A percentile compares a stretch with the other conserved stretches of the same genome.
These are phyloP conservation scores for Xylaria sp. DNA, from an alignment of 2,329 filamentous ascomycete genomes.

Conservation along the genomic window DNA sequence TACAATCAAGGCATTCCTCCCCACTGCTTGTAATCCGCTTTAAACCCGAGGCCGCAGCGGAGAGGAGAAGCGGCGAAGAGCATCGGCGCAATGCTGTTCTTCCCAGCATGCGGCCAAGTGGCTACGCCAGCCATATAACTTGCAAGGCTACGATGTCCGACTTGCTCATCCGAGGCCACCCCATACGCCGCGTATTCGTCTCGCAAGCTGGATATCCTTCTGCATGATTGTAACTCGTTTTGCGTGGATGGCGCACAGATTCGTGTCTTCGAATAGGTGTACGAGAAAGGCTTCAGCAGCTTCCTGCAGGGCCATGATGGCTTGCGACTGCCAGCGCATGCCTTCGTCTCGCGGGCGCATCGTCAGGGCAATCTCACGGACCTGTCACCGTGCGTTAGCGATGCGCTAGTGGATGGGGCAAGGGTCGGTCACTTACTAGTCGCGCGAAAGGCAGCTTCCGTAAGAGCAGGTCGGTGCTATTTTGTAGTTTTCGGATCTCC, in stretches of 20 bases:
- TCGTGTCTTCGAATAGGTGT: slow-evolving; percentile 94
- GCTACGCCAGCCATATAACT: neutral
- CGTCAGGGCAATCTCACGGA: slow-evolving; percentile 73
- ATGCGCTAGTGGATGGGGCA: neutral
- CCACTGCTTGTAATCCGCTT: neutral
- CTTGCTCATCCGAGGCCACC: slow-evolving; percentile 61
- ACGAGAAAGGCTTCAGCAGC: slow-evolving; percentile 95
- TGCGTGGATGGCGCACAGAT: slow-evolving; percentile 94
- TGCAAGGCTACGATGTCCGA: neutral
- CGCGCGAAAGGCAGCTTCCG: slow-evolving; percentile 79
- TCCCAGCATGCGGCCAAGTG: neutral
- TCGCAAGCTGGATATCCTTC: slow-evolving; percentile 93
- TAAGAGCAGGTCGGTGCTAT: slow-evolving; percentile 83
- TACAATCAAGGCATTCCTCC: slow-evolving; percentile 3
- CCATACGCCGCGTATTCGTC: slow-evolving; percentile 78
- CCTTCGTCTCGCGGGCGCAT: slow-evolving; percentile 66
- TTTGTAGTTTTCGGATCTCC: slow-evolving; percentile 91
- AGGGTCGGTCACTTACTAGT: slow-evolving; percentile 54
- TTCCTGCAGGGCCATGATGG: slow-evolving; percentile 91
- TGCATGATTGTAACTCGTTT: slow-evolving; percentile 98
- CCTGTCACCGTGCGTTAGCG: slow-evolving; percentile 39
- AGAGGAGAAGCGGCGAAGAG: neutral
- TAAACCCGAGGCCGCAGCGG: neutral
- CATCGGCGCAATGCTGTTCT: too few relatives aligned
- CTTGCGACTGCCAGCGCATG: slow-evolving; percentile 94